Percentiles rank a stretch among this genome's conserved stretches.
Conservation (phyloP, 495 filamentous ascomycete species). For the Penicillium nucicola region DNA sequence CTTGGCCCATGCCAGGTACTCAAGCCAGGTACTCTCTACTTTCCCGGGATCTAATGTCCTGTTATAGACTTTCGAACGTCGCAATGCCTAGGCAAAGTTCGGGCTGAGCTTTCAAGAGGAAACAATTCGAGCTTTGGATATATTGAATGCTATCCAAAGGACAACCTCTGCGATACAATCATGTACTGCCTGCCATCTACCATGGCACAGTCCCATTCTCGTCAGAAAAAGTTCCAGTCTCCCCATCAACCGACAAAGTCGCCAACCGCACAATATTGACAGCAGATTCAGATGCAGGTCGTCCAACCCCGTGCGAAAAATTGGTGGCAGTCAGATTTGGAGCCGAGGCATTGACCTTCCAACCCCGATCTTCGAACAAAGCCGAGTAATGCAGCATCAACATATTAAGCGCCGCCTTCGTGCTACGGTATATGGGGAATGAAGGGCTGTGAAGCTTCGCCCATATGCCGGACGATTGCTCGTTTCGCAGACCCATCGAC, state of each 20-base stretch:
- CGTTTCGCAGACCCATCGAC: conserved; percentile 19
- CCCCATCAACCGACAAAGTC: conserved; percentile 19
- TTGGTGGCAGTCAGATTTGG: conserved; percentile 23
- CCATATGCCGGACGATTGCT: conserved; percentile 5
- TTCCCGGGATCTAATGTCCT: too few species aligned
- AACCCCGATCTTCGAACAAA: conserved; percentile 17
- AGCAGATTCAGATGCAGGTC: conserved; percentile 19
- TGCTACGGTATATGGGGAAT: conserved; percentile 23
- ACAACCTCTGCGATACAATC: too few species aligned
- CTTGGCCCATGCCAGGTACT: too few species aligned
- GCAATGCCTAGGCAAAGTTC: too few species aligned
- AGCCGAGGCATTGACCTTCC: conserved; percentile 27
- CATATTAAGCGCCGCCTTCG: conserved; percentile 44
- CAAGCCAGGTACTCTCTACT: too few species aligned
- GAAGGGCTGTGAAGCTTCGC: conserved; percentile 9
- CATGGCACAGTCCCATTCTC: conserved; percentile 22
- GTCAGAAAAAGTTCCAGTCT: conserved; percentile 19
- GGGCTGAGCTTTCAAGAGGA: too few species aligned
- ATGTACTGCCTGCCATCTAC: neutral
- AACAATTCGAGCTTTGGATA: too few species aligned
- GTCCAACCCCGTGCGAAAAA: conserved; percentile 14
- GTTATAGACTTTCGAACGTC: too few species aligned
- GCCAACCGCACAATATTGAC: conserved; percentile 26
- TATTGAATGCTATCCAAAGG: too few species aligned
- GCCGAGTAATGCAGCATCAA: conserved; percentile 25